Conservation (phyloP, 2,329 filamentous ascomycete genomes). For the Rutstroemia sp. region DNA sequence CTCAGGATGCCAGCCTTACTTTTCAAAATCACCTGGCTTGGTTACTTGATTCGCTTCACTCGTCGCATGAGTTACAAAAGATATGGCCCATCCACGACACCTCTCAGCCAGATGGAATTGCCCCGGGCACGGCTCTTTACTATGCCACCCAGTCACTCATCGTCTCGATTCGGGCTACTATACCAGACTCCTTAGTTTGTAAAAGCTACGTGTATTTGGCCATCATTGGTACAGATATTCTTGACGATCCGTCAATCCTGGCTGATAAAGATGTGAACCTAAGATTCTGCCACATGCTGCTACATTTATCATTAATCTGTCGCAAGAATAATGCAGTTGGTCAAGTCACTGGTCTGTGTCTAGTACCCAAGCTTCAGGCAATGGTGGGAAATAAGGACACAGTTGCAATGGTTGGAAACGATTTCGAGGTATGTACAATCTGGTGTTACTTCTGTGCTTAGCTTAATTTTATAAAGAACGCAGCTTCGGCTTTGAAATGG, state of each 20-base stretch:
- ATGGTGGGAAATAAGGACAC: slow-evolving; percentile 9
- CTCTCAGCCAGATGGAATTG: slow-evolving; percentile 8
- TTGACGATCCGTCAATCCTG: slow-evolving; percentile 15
- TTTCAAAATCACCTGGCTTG: slow-evolving; percentile 29
- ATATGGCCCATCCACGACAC: slow-evolving; percentile 9
- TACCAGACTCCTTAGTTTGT: slow-evolving; percentile 20
- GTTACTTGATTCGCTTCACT: slow-evolving; percentile 27
- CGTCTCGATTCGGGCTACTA: slow-evolving; percentile 12
- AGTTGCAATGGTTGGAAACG: slow-evolving; percentile 12
- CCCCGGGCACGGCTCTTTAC: slow-evolving; percentile 15
- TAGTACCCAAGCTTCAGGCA: slow-evolving; percentile 19
- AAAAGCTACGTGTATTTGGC: slow-evolving; percentile 27
- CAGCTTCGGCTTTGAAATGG: slow-evolving; percentile 14
- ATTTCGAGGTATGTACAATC: slow-evolving; percentile 22
- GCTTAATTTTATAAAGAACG: slow-evolving; percentile 19
- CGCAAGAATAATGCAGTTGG: slow-evolving; percentile 18
- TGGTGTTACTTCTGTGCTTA: not conserved
- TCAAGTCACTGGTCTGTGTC: slow-evolving; percentile 16
- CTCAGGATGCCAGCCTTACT: slow-evolving; percentile 23
- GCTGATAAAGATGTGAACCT: slow-evolving; percentile 11
- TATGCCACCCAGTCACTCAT: slow-evolving; percentile 20
- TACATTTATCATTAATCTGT: slow-evolving; percentile 22
- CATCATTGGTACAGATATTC: slow-evolving; percentile 22
- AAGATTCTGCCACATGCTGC: slow-evolving; percentile 17
- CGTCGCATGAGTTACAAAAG: slow-evolving; percentile 19